These are phyloP conservation scores for Kickxella alabastrina DNA, from an alignment of 192 early-diverging fungal species.

Conservation along the genomic window DNA sequence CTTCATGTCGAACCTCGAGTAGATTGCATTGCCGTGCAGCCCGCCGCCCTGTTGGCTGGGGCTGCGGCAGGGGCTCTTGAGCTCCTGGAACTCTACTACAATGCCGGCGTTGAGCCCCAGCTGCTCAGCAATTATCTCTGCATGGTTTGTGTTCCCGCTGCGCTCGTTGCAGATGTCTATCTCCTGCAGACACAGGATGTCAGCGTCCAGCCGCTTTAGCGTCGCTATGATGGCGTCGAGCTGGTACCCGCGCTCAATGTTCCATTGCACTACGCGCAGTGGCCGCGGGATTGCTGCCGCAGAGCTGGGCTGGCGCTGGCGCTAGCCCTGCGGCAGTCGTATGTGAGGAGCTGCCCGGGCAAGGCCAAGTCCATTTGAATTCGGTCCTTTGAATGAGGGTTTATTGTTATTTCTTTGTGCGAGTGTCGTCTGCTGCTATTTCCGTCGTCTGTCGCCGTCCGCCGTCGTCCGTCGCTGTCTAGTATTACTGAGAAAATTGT, in stretches of 20 bases:
- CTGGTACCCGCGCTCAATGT: slow-evolving; percentile 78
- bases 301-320: neutral
- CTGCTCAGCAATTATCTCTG: slow-evolving; percentile 55
- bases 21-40: slow-evolving; percentile 74
- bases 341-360: slow-evolving; percentile 34
- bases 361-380: slow-evolving; percentile 39
- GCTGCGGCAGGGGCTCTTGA: slow-evolving; percentile 57
- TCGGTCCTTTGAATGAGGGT: neutral
- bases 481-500: no score
- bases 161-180: slow-evolving; percentile 72
- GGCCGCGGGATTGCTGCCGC: slow-evolving; percentile 28
- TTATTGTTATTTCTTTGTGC: no score
- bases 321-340: slow-evolving; percentile 25
- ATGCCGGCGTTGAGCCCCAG: slow-evolving; percentile 64
- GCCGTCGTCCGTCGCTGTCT: no score
- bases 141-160: slow-evolving; percentile 61
- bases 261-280: slow-evolving; percentile 72
- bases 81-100: slow-evolving; percentile 70
- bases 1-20: slow-evolving; percentile 60
- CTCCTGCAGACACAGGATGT: slow-evolving; percentile 71
- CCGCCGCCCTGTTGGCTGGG: slow-evolving; percentile 69
- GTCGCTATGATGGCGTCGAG: slow-evolving; percentile 56
- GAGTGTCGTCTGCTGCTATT: no score
- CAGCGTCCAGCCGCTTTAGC: slow-evolving; percentile 59
- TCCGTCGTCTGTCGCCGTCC: no score